Evolutionary conservation across 306 rosid genomes (phyloP).

Genomic region (Cicer judaicum): DNA sequence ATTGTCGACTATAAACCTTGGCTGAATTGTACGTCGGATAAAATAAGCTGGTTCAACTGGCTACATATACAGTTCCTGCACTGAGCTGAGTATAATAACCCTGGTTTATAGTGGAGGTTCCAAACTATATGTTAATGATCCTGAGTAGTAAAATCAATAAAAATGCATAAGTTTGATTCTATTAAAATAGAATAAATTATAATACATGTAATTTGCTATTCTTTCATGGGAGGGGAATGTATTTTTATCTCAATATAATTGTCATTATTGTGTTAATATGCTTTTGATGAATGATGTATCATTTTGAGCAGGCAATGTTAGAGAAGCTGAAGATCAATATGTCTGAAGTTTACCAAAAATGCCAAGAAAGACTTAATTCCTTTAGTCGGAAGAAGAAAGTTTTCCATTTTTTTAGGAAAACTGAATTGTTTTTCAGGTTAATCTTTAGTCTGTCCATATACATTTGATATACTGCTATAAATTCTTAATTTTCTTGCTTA

Average conservation of each 20-base stretch:
- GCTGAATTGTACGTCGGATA: not conserved
- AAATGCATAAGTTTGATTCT: not conserved
- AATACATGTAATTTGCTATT: conserved; percentile 3
- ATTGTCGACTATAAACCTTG: too few relatives aligned
- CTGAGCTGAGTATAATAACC: conserved; percentile 6
- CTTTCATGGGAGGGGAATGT: not conserved
- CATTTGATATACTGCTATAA: conserved; percentile 2
- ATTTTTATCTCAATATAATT: not conserved
- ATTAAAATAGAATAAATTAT: not conserved
- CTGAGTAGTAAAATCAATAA: not conserved
- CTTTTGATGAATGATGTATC: conserved; percentile 34
- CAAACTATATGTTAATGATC: not conserved
- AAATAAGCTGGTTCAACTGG: not conserved
- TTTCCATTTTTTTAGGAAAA: conserved; percentile 49
- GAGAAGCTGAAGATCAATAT: conserved; percentile 57
- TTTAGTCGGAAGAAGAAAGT: conserved; percentile 65
- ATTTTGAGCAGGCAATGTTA: conserved; percentile 62
- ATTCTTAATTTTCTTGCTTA: conserved; percentile 37
- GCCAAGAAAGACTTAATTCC: conserved; percentile 62
- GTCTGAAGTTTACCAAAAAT: conserved; percentile 62
- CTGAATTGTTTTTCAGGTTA: conserved; percentile 64
- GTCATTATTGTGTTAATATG: not conserved
- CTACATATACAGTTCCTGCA: not conserved
- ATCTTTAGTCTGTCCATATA: conserved; percentile 26
- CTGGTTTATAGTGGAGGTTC: not conserved